These are phyloP conservation scores for Aspergillus sp. DNA, from an alignment of 2,329 filamentous ascomycete genomes.

Conservation along the genomic window DNA sequence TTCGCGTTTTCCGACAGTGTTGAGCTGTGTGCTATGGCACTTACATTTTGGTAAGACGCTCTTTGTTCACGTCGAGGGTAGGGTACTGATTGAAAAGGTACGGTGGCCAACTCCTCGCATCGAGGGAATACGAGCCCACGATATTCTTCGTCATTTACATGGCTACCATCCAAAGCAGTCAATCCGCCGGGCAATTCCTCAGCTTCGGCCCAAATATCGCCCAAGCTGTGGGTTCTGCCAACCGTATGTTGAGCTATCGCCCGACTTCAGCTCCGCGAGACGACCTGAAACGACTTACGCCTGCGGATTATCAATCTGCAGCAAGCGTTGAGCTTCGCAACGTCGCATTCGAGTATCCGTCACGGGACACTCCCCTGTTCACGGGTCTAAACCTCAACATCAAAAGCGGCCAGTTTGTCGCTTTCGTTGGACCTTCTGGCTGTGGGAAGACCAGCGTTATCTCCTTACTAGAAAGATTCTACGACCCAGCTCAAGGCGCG, in stretches of 20 bases:
- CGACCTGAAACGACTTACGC: neutral
- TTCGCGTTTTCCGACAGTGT: constrained; percentile 65
- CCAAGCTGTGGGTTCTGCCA: constrained; percentile 32
- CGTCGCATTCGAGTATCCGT: constrained; percentile 33
- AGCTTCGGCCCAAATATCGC: constrained; percentile 55
- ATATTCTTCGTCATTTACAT: constrained; percentile 57
- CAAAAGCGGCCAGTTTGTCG: constrained; percentile 37
- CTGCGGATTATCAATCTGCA: constrained; percentile 8
- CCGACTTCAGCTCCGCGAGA: constrained; percentile 1
- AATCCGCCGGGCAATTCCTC: constrained; percentile 61
- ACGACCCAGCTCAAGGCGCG: constrained; percentile 34
- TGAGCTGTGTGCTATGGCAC: constrained; percentile 56
- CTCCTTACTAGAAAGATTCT: constrained; percentile 43
- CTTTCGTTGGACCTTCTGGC: constrained; percentile 44
- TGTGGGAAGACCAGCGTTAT: constrained; percentile 44
- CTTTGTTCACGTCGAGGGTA: neutral
- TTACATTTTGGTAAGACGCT: constrained; percentile 48
- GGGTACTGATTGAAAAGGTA: constrained; percentile 46
- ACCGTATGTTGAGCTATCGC: constrained; percentile 29
- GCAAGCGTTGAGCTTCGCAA: constrained; percentile 27
- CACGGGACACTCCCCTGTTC: constrained; percentile 25
- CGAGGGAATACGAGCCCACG: constrained; percentile 40
- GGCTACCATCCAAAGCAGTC: constrained; percentile 60
- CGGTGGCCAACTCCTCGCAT: constrained; percentile 53
- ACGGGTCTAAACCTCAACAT: constrained; percentile 26